phyloP scores from a whole-genome alignment of 305 asterid species.

The Andrographis paniculata region DNA sequence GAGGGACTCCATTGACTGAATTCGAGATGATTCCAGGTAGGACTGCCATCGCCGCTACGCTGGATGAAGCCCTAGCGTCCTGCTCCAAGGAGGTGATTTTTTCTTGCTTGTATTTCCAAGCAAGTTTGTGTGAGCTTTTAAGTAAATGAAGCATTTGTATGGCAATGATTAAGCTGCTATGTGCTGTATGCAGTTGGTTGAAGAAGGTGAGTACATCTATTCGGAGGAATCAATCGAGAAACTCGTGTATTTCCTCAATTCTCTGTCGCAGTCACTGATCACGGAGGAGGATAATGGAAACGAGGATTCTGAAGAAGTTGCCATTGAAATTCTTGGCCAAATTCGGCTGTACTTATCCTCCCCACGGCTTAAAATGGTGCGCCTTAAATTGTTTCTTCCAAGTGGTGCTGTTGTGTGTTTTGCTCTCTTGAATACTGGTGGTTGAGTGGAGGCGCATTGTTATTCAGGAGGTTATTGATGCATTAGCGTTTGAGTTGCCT shows the following conservation, averaged over 20 bases:
- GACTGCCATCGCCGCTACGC: conserved; percentile 21
- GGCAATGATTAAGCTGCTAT: neutral
- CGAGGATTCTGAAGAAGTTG: conserved; percentile 25
- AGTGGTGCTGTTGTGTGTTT: neutral
- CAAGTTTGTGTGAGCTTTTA: neutral
- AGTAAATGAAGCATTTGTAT: neutral
- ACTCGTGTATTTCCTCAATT: conserved; percentile 41
- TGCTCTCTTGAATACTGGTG: neutral
- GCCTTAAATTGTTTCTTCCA: conserved; percentile 1
- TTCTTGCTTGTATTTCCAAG: neutral
- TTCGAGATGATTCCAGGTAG: conserved; percentile 20
- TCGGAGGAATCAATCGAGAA: conserved; percentile 33
- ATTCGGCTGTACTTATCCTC: conserved; percentile 32
- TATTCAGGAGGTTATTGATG: conserved; percentile 57
- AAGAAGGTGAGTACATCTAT: conserved; percentile 34
- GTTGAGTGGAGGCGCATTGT: neutral
- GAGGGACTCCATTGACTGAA: too few species aligned
- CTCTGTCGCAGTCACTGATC: conserved; percentile 29
- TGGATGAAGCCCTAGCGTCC: conserved; percentile 39
- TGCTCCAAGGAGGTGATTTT: conserved; percentile 40
- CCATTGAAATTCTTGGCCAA: conserved; percentile 38
- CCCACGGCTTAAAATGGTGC: conserved; percentile 44
- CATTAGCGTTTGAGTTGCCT: conserved; percentile 67
- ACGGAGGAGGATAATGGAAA: conserved; percentile 21
- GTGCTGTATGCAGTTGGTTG: conserved; percentile 34